Conservation (phyloP, 73 alveolate species). For the Stentor roeselii region DNA sequence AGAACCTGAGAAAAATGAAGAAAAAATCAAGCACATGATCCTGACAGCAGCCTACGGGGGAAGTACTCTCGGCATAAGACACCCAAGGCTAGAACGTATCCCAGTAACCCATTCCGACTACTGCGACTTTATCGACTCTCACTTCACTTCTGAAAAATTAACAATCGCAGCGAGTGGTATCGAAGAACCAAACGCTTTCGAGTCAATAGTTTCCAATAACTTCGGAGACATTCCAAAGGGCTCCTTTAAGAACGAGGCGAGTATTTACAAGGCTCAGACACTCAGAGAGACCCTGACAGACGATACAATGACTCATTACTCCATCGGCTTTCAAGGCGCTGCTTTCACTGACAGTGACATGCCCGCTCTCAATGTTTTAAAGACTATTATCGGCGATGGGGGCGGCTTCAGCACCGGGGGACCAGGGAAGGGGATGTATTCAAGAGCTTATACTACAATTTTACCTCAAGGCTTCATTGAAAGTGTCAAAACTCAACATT, state of each 20-base stretch:
- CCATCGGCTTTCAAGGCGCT: constrained; percentile 46
- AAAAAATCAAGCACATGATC: neutral
- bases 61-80: neutral
- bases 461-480: neutral
- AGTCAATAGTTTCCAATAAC: constrained; percentile 34
- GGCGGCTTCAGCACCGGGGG: constrained; percentile 67
- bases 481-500: neutral
- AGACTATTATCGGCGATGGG: constrained; percentile 52
- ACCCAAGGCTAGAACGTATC: neutral
- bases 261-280: constrained; percentile 53
- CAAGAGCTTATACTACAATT: constrained; percentile 59
- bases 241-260: constrained; percentile 25
- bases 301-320: constrained; percentile 35
- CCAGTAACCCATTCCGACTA: no score
- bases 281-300: constrained; percentile 36
- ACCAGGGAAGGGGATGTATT: constrained; percentile 83
- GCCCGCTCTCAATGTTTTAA: constrained; percentile 44
- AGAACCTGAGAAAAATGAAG: neutral
- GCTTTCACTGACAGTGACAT: constrained; percentile 45
- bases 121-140: no score
- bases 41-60: neutral
- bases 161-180: constrained; percentile 57
- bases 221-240: constrained; percentile 33
- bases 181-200: constrained; percentile 50
- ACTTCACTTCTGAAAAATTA: constrained; percentile 39